These are phyloP conservation scores for Micractinium conductrix DNA, from an alignment of 139 green algal species.

Conservation along the genomic window DNA sequence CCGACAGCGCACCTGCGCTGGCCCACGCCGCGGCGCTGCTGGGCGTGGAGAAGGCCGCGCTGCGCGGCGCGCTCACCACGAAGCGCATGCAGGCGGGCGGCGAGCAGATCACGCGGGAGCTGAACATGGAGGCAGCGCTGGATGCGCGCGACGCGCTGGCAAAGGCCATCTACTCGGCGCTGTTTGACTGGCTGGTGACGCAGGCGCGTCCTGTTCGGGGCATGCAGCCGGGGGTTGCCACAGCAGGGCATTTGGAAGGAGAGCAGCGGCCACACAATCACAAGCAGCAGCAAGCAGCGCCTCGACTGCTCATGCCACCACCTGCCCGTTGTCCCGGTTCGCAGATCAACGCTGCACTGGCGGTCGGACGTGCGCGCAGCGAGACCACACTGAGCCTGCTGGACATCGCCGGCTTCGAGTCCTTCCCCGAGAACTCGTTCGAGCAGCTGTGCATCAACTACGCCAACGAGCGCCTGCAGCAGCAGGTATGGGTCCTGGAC, in stretches of 20 bases:
- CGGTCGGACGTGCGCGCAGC: conserved; percentile 35
- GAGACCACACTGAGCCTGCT: conserved; percentile 67
- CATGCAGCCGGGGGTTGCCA: too few relatives aligned
- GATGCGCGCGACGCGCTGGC: conserved; percentile 76
- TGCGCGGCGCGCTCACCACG: conserved; percentile 61
- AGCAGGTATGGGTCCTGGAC: conserved; percentile 82
- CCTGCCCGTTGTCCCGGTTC: too few relatives aligned
- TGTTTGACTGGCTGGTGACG: conserved; percentile 80
- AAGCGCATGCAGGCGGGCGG: conserved; percentile 61
- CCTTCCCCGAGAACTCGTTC: conserved; percentile 80
- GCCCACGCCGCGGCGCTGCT: conserved; percentile 52
- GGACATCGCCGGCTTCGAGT: conserved; percentile 93
- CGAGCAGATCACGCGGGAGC: conserved; percentile 68
- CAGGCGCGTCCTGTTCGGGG: conserved; percentile 48
- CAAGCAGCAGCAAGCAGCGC: too few relatives aligned
- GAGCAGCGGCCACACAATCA: too few relatives aligned
- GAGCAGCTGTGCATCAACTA: conserved; percentile 99
- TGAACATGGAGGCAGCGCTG: conserved; percentile 64
- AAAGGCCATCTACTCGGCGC: conserved; percentile 80
- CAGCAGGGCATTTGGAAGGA: too few relatives aligned
- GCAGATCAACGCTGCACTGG: conserved; percentile 71
- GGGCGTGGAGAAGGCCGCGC: conserved; percentile 40
- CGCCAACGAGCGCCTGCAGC: conserved; percentile 95
- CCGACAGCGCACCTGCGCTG: conserved; percentile 36
- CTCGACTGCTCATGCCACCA: too few relatives aligned